A percentile compares a stretch with the other conserved stretches of the same genome.
Evolutionary conservation across 1,284 basidiomycete genomes (phyloP).

Genomic region (Ganoderma sp.): DNA sequence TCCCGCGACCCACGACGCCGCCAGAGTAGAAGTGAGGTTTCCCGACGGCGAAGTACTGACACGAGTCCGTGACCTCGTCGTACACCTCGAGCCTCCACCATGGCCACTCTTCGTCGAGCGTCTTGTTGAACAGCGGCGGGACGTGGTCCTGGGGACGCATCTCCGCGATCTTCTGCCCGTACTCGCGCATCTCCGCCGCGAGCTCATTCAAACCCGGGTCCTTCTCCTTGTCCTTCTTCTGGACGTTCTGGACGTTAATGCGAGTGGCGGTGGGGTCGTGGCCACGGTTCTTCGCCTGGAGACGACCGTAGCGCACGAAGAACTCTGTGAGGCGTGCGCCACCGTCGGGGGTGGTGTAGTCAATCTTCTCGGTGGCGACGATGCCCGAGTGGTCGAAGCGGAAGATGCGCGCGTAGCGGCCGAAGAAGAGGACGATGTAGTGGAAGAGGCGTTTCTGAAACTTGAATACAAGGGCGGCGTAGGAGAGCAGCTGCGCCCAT

Average conservation of each 20-base stretch:
- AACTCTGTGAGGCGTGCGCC: not conserved
- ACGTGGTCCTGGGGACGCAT: constrained; percentile 4
- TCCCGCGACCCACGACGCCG: constrained; percentile 18
- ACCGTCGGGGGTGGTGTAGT: constrained; percentile 8
- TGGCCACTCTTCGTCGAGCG: constrained; percentile 16
- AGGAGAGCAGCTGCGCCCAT: constrained; percentile 18
- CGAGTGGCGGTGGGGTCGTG: constrained; percentile 20
- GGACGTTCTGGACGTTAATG: not conserved
- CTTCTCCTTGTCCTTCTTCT: too few relatives aligned
- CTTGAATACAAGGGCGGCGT: constrained; percentile 15
- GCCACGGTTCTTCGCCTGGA: constrained; percentile 9
- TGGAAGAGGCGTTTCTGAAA: constrained; percentile 16
- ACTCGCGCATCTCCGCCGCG: not conserved
- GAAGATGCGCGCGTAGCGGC: constrained; percentile 19
- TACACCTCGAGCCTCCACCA: constrained; percentile 18
- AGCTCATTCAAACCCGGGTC: not conserved
- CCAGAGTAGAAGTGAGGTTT: constrained; percentile 18
- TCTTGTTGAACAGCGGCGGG: not conserved
- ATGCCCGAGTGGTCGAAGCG: constrained; percentile 22
- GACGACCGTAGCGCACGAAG: constrained; percentile 17
- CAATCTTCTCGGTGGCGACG: constrained; percentile 19
- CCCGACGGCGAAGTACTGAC: constrained; percentile 12
- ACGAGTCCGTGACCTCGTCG: not conserved
- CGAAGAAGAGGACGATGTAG: constrained; percentile 23
- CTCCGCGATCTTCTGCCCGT: not conserved